These are phyloP conservation scores for Nicotiana otophora DNA, from an alignment of 257 asterid genomes.

Conservation along the genomic window DNA sequence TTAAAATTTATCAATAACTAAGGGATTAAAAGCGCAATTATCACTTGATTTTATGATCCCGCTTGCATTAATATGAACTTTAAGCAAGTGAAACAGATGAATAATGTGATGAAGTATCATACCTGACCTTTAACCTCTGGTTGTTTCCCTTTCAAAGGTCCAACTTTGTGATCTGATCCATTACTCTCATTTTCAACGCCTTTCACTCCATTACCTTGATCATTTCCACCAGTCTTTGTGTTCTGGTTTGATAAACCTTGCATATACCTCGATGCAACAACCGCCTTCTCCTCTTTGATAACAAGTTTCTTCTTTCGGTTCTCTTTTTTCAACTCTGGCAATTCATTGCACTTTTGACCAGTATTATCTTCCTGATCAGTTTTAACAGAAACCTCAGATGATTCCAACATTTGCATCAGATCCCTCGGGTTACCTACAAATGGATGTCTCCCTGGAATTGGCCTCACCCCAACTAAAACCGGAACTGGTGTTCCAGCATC, in stretches of 20 bases:
- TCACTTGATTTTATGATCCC: background rate
- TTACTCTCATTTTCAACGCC: constrained; percentile 28
- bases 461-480: constrained; percentile 62
- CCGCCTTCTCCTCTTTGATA: constrained; percentile 75
- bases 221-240: constrained; percentile 25
- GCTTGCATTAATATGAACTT: background rate
- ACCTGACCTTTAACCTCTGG: constrained; percentile 66
- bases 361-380: constrained; percentile 9
- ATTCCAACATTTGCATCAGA: constrained; percentile 69
- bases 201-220: constrained; percentile 14
- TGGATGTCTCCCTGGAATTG: constrained; percentile 79
- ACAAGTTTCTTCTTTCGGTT: constrained; percentile 36
- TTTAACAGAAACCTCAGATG: constrained; percentile 24
- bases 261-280: constrained; percentile 79
- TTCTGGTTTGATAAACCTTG: constrained; percentile 41
- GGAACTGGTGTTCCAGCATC: constrained; percentile 79
- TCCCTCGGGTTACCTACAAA: constrained; percentile 74
- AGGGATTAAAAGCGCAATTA: background rate
- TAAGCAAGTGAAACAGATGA: background rate
- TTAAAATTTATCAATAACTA: background rate
- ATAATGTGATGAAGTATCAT: constrained; percentile 2
- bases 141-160: constrained; percentile 35
- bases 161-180: constrained; percentile 30
- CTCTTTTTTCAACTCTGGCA: constrained; percentile 23
- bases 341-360: constrained; percentile 18